These are phyloP conservation scores for Thymus mandschuricus DNA, from an alignment of 257 asterid species.

Conservation along the genomic window DNA sequence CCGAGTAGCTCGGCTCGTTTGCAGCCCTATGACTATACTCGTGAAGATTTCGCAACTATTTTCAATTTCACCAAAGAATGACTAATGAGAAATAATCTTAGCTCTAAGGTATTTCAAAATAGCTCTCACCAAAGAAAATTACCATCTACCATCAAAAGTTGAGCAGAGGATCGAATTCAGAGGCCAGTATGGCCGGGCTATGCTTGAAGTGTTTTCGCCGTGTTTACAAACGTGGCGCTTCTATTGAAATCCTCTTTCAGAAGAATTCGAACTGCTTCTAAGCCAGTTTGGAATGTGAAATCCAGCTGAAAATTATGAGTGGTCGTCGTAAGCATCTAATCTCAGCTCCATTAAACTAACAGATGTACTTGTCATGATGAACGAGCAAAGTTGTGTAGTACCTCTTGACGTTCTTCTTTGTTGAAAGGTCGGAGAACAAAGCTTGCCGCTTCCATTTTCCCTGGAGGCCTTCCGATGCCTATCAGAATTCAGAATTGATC, in stretches of 20 bases:
- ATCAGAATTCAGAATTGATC: background rate
- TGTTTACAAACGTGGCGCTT: conserved; percentile 89
- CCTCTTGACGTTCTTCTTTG: conserved; percentile 83
- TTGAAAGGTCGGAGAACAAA: conserved; percentile 85
- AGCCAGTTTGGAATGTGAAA: conserved; percentile 70
- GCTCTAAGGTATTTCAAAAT: background rate
- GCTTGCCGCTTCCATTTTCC: conserved; percentile 77
- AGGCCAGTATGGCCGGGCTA: background rate
- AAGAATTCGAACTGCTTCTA: conserved; percentile 82
- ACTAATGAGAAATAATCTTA: background rate
- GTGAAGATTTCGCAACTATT: background rate
- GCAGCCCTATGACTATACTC: no score
- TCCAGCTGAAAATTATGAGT: conserved; percentile 59
- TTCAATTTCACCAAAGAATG: conserved; percentile 11
- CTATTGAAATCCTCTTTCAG: conserved; percentile 63
- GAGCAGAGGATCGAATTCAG: conserved; percentile 4
- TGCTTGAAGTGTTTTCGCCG: conserved; percentile 43
- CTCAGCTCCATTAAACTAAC: background rate
- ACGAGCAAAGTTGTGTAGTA: conserved; percentile 41
- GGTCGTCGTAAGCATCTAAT: conserved; percentile 15
- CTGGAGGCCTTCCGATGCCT: conserved; percentile 98
- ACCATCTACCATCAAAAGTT: background rate
- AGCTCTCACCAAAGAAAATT: background rate
- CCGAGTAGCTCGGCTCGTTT: no score
- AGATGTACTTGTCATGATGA: background rate